Percentiles rank a stretch among this genome's conserved stretches.
phyloP scores from a whole-genome alignment of 495 filamentous ascomycete genomes.

The Opeltia flavorubescens region DNA sequence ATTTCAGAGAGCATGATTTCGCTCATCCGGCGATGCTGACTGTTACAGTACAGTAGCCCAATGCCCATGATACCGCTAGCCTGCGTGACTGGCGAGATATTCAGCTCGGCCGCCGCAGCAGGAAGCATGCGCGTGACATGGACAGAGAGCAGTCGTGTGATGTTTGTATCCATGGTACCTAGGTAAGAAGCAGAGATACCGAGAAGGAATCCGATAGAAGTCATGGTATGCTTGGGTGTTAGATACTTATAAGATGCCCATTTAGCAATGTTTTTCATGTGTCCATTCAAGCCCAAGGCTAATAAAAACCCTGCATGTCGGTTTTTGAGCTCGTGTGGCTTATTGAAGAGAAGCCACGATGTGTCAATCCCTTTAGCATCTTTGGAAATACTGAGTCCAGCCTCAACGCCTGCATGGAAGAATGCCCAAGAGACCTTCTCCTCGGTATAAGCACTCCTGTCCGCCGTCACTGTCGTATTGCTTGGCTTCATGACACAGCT shows the following conservation, averaged over 20 bases:
- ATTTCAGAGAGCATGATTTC: conserved; percentile 98
- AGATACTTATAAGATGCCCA: conserved; percentile 99
- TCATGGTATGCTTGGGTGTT: conserved; percentile 97
- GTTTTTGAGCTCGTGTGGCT: conserved; percentile 80
- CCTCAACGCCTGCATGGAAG: conserved; percentile 89
- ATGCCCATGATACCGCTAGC: conserved; percentile 97
- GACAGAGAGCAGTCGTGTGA: conserved; percentile 91
- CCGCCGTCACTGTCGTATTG: conserved; percentile 76
- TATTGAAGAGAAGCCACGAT: conserved; percentile 97
- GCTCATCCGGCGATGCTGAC: conserved; percentile 94
- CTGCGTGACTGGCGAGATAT: conserved; percentile 85
- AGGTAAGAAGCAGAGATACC: conserved; percentile 87
- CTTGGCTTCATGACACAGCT: conserved; percentile 81
- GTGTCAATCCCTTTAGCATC: conserved; percentile 90
- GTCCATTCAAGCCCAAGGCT: conserved; percentile 87
- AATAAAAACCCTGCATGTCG: conserved; percentile 88
- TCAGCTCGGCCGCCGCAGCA: conserved; percentile 79
- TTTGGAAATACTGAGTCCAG: conserved; percentile 77
- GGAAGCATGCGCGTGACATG: conserved; percentile 93
- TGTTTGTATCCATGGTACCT: conserved; percentile 90
- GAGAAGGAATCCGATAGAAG: conserved; percentile 84
- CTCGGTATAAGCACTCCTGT: conserved; percentile 70
- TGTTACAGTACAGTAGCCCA: conserved; percentile 84
- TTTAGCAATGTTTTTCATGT: conserved; percentile 82
- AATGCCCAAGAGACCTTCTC: conserved; percentile 97